These are phyloP conservation scores for Asclepias syriaca DNA, from an alignment of 257 asterid genomes.

Conservation along the genomic window DNA sequence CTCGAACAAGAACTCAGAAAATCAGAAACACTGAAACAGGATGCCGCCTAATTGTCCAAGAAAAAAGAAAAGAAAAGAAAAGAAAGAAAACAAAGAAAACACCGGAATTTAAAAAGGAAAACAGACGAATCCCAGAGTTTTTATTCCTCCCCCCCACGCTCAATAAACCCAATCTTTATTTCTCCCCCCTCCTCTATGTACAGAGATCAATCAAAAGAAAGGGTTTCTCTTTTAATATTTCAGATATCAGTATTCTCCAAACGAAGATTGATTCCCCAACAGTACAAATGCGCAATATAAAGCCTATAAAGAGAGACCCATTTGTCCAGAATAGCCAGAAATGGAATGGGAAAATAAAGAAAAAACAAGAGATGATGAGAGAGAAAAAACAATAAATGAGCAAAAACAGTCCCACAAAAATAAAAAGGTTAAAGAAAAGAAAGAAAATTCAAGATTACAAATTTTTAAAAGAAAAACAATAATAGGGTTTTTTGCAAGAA, in stretches of 20 bases:
- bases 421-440: background rate
- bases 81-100: background rate
- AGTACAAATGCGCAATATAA: constrained; percentile 13
- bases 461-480: background rate
- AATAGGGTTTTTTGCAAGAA: constrained; percentile 22
- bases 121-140: constrained; percentile 13
- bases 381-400: background rate
- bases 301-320: constrained; percentile 38
- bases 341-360: constrained; percentile 26
- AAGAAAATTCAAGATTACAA: background rate
- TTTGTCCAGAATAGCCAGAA: constrained; percentile 41
- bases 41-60: constrained; percentile 17
- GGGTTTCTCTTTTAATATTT: constrained; percentile 13
- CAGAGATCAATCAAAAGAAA: constrained; percentile 38
- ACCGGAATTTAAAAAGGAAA: constrained; percentile 12
- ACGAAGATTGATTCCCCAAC: constrained; percentile 28
- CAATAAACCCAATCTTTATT: constrained; percentile 36
- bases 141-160: constrained; percentile 12
- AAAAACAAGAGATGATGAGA: constrained; percentile 19
- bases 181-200: constrained; percentile 11
- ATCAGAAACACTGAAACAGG: constrained; percentile 12
- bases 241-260: constrained; percentile 44
- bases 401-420: background rate
- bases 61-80: constrained; percentile 6
- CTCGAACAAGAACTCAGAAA: constrained; percentile 11